Percentiles rank a stretch among this genome's conserved stretches.
These are phyloP conservation scores for Dalbergia cultrata DNA, from an alignment of 306 rosid genomes.

Conservation along the genomic window DNA sequence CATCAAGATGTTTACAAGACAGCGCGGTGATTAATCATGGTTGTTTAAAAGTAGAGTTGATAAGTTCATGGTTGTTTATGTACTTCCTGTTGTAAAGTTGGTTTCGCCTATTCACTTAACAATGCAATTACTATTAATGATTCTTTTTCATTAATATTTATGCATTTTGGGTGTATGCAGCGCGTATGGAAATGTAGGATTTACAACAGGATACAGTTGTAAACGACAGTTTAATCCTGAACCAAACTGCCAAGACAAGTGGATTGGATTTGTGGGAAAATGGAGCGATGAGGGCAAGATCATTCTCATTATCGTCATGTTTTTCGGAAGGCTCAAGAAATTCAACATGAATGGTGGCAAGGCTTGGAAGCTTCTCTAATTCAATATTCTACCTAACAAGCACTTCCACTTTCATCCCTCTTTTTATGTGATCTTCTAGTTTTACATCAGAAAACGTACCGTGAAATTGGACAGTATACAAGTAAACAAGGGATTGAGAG, in stretches of 20 bases:
- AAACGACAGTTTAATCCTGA: constrained; percentile 35
- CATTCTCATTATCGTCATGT: constrained; percentile 48
- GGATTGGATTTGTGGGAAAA: constrained; percentile 50
- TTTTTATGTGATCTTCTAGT: neutral
- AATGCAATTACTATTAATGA: too few species aligned
- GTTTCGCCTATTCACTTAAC: too few species aligned
- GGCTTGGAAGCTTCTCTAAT: constrained; percentile 51
- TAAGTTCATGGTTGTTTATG: too few species aligned
- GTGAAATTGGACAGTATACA: neutral
- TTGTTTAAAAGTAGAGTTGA: too few species aligned
- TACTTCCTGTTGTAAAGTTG: too few species aligned
- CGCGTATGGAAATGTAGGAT: constrained; percentile 58
- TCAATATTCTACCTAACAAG: neutral
- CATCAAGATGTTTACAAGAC: too few species aligned
- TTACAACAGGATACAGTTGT: constrained; percentile 53
- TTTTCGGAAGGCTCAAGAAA: constrained; percentile 59
- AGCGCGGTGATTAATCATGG: too few species aligned
- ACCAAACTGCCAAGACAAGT: constrained; percentile 38
- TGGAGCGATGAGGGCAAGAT: constrained; percentile 52
- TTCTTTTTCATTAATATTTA: neutral
- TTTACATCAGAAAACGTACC: neutral
- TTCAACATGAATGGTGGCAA: constrained; percentile 57
- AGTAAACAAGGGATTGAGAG: neutral
- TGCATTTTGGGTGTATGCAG: constrained; percentile 17
- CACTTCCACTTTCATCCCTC: neutral